Conservation (phyloP, 179 eudicot species). For the Gypsophila paniculata region DNA sequence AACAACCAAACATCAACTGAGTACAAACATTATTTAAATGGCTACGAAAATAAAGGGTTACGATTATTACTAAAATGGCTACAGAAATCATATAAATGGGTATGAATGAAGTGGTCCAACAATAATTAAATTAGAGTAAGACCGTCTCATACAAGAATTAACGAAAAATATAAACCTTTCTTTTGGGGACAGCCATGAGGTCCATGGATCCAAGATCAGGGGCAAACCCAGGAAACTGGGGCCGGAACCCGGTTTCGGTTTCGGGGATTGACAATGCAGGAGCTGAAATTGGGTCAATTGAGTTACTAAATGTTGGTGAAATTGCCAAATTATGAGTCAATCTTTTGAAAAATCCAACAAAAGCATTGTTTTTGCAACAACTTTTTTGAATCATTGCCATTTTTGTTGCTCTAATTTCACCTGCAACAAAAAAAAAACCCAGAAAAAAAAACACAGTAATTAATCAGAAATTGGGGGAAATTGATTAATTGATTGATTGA, state of each 20-base stretch:
- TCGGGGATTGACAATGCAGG: slow-evolving; percentile 47
- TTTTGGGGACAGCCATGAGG: slow-evolving; percentile 84
- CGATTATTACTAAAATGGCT: too few relatives aligned
- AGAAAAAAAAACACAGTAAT: background rate
- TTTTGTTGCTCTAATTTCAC: background rate
- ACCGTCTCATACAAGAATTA: too few relatives aligned
- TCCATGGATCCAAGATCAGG: slow-evolving; percentile 54
- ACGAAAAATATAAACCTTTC: slow-evolving; percentile 38
- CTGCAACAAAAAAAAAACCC: background rate
- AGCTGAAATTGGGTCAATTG: slow-evolving; percentile 26
- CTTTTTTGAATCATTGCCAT: slow-evolving; percentile 23
- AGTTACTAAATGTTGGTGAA: slow-evolving; percentile 33
- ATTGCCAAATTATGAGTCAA: slow-evolving; percentile 40
- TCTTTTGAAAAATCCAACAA: slow-evolving; percentile 30
- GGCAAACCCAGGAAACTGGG: slow-evolving; percentile 31
- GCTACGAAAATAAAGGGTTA: too few relatives aligned
- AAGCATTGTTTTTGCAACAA: slow-evolving; percentile 14
- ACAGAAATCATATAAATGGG: too few relatives aligned
- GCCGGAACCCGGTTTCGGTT: slow-evolving; percentile 22
- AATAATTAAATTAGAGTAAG: too few relatives aligned
- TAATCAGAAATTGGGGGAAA: background rate
- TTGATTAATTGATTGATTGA: too few relatives aligned
- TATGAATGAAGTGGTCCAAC: too few relatives aligned
- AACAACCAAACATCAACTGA: slow-evolving; percentile 7
- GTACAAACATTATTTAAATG: too few relatives aligned